Evolutionary conservation across 306 rosid species (phyloP), one percentile per base, ranked within the genome.

Genomic region (Lupinus albus): DNA sequence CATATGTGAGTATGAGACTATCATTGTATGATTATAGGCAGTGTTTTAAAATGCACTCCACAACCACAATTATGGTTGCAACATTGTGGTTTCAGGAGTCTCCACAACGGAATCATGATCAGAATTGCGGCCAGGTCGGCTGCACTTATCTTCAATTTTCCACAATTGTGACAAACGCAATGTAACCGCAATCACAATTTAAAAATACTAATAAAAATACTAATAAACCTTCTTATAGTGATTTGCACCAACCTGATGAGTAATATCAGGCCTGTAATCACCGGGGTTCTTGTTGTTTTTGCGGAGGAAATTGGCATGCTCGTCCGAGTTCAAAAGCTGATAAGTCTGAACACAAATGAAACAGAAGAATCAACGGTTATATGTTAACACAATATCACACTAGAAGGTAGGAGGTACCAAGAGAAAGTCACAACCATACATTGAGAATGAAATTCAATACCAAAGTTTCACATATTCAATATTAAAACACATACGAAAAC

Each of bases 291-390:
- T 89, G 35, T 83, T 79, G 25, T 89, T 69, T 61, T 73, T 86
- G 71, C 80, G 79, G 72, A 89, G 76, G 79, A 84, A 92, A 75
- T 81, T 66, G 44, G 85, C 41, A 61, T 92, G 98, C 6, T 89
- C 96, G 18, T 92, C 96, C 0, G 96, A 92, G 77, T 84, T 89
- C 83, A 92, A 49, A 6, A 92, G 86, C 84, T 89, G 91, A 73
- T 81, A 86, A 39, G 70, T 83, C 95, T 91, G 84, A n/a, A 67
- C 9, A 41, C n/a, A 55, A 15, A 20, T 2, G 0, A 25, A 25
- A 25, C 28, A 14, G 5, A 39, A 8, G 30, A 25, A 25, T 3
- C 30, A 25, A 9, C 45, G 10, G 4, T 25, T 25, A 25, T 25
- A 25, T 25, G 30, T 25, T 25, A 1, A 39, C 1, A 8, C 14